Evolutionary conservation across 2,329 filamentous ascomycete species (phyloP).

Genomic region (Trichoderma simmonsii): DNA sequence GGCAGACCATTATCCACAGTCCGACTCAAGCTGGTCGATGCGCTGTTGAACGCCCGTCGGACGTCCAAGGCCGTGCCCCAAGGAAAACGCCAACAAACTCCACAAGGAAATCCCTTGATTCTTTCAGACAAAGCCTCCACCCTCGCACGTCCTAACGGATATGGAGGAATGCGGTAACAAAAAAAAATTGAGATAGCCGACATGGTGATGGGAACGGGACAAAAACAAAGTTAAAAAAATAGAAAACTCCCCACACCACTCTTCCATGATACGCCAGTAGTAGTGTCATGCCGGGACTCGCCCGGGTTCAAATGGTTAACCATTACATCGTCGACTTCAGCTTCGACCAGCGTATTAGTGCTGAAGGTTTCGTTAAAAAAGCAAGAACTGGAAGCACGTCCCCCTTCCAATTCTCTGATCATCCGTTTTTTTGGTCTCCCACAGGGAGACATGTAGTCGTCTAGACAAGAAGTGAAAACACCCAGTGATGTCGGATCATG

Average conservation of each 20-base stretch:
- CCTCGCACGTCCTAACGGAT: not conserved
- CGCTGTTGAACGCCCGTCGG: constrained; percentile 6
- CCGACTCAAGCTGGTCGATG: constrained; percentile 3
- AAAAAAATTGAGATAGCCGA: constrained; percentile 8
- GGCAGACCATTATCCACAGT: constrained; percentile 15
- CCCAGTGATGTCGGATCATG: constrained; percentile 15
- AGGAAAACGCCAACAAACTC: constrained; percentile 20
- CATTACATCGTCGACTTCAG: constrained; percentile 21
- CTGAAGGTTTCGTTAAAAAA: constrained; percentile 20
- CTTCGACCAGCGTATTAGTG: constrained; percentile 21
- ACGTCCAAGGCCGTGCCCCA: not conserved
- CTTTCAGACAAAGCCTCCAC: constrained; percentile 13
- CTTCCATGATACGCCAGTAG: constrained; percentile 18
- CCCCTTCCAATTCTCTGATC: constrained; percentile 3
- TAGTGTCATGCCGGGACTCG: constrained; percentile 18
- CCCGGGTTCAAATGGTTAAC: constrained; percentile 16
- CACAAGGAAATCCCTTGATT: constrained; percentile 4
- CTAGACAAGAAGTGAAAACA: constrained; percentile 19
- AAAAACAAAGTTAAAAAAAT: constrained; percentile 9
- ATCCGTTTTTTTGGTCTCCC: constrained; percentile 15
- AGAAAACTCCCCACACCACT: constrained; percentile 16
- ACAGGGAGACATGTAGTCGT: constrained; percentile 9
- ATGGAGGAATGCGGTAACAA: not conserved
- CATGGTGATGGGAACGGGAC: not conserved
- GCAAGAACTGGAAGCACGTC: not conserved